Evolutionary conservation across 2,329 filamentous ascomycete genomes (phyloP), one percentile per base, ranked within the genome.

Genomic region (Ophiocordyceps camponoti-leonardi): DNA sequence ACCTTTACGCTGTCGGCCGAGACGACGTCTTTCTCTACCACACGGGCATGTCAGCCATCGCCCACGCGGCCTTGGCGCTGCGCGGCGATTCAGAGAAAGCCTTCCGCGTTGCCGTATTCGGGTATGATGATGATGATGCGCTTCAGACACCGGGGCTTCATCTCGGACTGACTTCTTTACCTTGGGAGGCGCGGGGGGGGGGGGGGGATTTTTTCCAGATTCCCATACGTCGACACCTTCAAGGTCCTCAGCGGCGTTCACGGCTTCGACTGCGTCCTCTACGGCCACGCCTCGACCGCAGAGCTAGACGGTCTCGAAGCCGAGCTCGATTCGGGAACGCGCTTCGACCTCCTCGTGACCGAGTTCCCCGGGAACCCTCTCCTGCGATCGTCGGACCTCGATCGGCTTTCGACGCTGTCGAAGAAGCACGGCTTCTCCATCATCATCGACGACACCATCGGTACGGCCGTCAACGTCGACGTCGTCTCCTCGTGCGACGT

Each of bases 31-130:
- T 63, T 43, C 57, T 75, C 4, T 73, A 68, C 49, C 62, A 63
- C 13, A 67, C 65, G 2, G 72, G 72, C 19, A 77, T 75, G 72
- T 64, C 67, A 2, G 62, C 65, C n/a, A 68, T 77, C 14, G 51
- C 50, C 6, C 53, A 54, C 18, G 51, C 51, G 42, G 54, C 53
- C 3, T 41, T 47, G 2, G 48, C 49, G 4, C 13, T 58, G 23
- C 42, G 11, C 5, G 14, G 28, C 13, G 22, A 42, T 7, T 43
- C 39, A n/a, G 13, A 13, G 2, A 31, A 35, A 30, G 6, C 26
- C 23, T 50, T 46, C 42, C 51, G 45, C 37, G 49, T 57, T n/a
- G 57, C 48, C 3, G 52, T 58, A 6, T 56, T 60, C 19, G 57
- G 57, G 57, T 58, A 47, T 28, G 50, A 44, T 1, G 12, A 26